Percentiles rank a stretch among this genome's conserved stretches.
Evolutionary conservation across 2,329 filamentous ascomycete genomes (phyloP).

Genomic region (Trichophyton verrucosum): DNA sequence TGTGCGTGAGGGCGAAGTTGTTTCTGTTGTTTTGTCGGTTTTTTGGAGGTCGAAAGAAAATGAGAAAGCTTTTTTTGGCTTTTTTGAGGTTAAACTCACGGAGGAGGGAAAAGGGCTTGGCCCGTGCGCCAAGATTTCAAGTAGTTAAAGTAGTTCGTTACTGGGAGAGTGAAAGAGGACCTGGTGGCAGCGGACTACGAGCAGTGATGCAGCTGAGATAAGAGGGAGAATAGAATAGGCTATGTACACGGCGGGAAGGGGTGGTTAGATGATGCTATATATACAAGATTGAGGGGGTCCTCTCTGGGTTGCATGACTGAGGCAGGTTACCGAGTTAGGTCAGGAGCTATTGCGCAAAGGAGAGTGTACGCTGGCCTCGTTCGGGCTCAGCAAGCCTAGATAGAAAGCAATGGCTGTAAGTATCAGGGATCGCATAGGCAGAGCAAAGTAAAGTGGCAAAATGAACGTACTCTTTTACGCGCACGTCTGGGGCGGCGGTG

Average conservation of each 20-base stretch:
- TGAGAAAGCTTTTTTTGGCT: neutral
- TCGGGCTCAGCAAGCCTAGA: constrained; percentile 33
- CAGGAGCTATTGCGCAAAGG: constrained; percentile 17
- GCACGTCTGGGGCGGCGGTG: constrained; percentile 32
- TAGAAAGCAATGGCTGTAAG: constrained; percentile 5
- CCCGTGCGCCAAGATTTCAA: neutral
- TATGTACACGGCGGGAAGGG: neutral
- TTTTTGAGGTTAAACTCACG: no score
- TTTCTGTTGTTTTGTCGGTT: neutral
- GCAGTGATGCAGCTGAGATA: no score
- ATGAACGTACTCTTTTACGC: constrained; percentile 31
- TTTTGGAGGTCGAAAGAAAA: neutral
- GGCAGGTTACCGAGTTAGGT: no score
- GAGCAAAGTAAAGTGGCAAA: constrained; percentile 1
- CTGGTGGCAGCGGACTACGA: neutral
- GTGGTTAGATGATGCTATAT: neutral
- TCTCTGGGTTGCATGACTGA: no score
- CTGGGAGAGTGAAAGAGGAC: neutral
- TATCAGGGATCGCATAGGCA: neutral
- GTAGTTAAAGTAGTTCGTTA: neutral
- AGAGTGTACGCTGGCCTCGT: constrained; percentile 31
- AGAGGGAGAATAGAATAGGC: neutral
- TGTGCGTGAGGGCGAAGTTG: neutral
- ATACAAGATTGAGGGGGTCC: neutral
- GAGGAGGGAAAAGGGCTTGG: neutral